phyloP scores from a whole-genome alignment of 805 yeast genomes.

The Scheffersomyces lignosus region DNA sequence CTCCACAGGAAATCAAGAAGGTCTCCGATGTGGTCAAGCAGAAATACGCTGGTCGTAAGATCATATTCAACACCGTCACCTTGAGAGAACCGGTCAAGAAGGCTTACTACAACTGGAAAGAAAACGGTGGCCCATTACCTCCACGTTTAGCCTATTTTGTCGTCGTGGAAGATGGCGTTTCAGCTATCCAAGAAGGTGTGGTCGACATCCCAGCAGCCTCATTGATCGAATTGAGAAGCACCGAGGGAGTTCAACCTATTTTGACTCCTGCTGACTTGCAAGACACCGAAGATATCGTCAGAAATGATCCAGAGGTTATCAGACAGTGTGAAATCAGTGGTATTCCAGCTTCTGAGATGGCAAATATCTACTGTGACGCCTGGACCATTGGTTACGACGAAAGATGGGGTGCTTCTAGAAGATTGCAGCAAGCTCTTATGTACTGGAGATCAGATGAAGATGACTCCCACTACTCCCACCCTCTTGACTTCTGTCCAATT shows the following conservation, averaged over 20 bases:
- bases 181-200: slow-evolving; percentile 71
- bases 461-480: slow-evolving; percentile 74
- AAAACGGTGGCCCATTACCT: slow-evolving; percentile 58
- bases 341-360: slow-evolving; percentile 61
- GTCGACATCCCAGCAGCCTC: slow-evolving; percentile 54
- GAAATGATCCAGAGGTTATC: slow-evolving; percentile 70
- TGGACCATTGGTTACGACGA: slow-evolving; percentile 73
- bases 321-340: slow-evolving; percentile 73
- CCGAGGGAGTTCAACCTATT: slow-evolving; percentile 71
- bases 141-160: slow-evolving; percentile 70
- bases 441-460: slow-evolving; percentile 75
- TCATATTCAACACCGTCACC: slow-evolving; percentile 68
- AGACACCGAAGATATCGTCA: slow-evolving; percentile 61
- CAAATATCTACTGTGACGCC: slow-evolving; percentile 62
- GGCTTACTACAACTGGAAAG: slow-evolving; percentile 66
- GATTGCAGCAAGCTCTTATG: slow-evolving; percentile 80
- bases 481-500: slow-evolving; percentile 80
- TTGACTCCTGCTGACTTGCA: slow-evolving; percentile 68
- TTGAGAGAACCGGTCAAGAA: slow-evolving; percentile 69
- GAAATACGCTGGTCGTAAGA: slow-evolving; percentile 43
- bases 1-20: slow-evolving; percentile 60
- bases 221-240: slow-evolving; percentile 47
- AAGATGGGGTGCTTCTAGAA: slow-evolving; percentile 73
- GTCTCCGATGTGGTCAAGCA: slow-evolving; percentile 54
- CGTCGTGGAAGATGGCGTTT: slow-evolving; percentile 54